Base-by-base conservation (phyloP, 2,329 filamentous ascomycete genomes). In the Chrysoporthe puriensis region DNA sequence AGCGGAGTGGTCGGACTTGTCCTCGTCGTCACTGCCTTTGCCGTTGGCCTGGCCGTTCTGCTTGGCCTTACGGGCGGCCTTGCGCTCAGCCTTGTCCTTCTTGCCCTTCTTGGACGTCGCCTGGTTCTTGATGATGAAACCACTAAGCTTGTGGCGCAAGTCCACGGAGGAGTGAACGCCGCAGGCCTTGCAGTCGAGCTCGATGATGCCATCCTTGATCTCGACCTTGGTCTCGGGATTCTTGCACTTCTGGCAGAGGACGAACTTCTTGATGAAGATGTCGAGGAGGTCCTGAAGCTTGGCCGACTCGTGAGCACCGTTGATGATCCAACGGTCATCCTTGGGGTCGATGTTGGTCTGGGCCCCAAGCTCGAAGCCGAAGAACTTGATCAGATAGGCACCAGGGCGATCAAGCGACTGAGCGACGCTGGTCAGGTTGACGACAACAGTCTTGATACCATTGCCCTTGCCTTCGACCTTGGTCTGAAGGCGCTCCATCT, bases 391-490 rank as follows among this genome's bases (percentile, higher is more conserved):
- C 79, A 99, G 88, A 80, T 97, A 97, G 77, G 93, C 86, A 72
- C 94, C 93, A 72, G 95, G 95, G 75, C 96, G 95, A 76, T 93
- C 93, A 74, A 99, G 89, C 71, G 95, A 96, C 77, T 92, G 86
- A 75, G 95, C 94, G 74, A 99, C 94, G 78, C 92, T 96, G 86
- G 90, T 93, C 78, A 99, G 84, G 83, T 99, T 99, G 87, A 97
- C 93, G 75, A 99, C 91, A 77, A 99, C 96, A 76, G 78, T 99
- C 87, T 99, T 99, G 89, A 99, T 99, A 79, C 96, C 96, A 85
- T 99, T 99, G 74, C 96, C 96, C 84, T 99, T 99, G 83, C 96
- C 96, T 85, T 99, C 96, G 76, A 99, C 96, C 88, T 99, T 99
- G 81, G 96, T 97, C 86, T 97, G 93, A 79, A 99, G 86, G 76